Percentiles rank a stretch among this genome's conserved stretches.
These are phyloP conservation scores for Paecilomyces dactylethromorphus DNA, from an alignment of 2,329 filamentous ascomycete species.

Conservation along the genomic window DNA sequence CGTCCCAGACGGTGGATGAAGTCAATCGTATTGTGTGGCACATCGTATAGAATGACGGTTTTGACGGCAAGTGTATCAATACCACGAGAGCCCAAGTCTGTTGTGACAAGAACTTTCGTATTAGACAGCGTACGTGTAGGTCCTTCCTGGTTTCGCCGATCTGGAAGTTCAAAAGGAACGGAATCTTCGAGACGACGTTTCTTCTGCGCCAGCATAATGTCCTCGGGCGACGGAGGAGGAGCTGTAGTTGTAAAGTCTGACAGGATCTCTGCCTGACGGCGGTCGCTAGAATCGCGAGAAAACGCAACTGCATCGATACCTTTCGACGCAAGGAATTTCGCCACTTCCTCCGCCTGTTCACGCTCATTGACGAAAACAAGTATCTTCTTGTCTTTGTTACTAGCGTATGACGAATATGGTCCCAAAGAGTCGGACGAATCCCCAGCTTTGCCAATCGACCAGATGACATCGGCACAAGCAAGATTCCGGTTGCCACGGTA, in stretches of 20 bases:
- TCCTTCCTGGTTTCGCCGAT: constrained; percentile 20
- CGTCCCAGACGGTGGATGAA: constrained; percentile 94
- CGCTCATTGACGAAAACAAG: constrained; percentile 97
- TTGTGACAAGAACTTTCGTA: constrained; percentile 88
- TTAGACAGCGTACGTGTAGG: constrained; percentile 56
- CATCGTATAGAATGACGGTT: constrained; percentile 90
- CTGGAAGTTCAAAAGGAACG: constrained; percentile 34
- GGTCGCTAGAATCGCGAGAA: constrained; percentile 74
- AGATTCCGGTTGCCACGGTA: constrained; percentile 90
- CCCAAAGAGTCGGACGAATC: constrained; percentile 32
- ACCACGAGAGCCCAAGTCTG: constrained; percentile 83
- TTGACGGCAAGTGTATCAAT: constrained; percentile 90
- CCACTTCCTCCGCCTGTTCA: constrained; percentile 75
- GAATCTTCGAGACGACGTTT: constrained; percentile 24
- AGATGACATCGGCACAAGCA: constrained; percentile 91
- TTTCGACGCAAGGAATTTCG: constrained; percentile 71
- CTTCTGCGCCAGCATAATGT: constrained; percentile 25
- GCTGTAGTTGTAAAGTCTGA: constrained; percentile 59
- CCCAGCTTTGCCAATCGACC: constrained; percentile 80
- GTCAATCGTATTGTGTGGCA: constrained; percentile 96
- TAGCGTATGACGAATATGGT: constrained; percentile 26
- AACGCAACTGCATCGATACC: constrained; percentile 83
- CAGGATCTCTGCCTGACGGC: constrained; percentile 70
- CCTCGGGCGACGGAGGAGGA: constrained; percentile 27
- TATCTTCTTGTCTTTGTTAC: constrained; percentile 68